Percentiles rank a stretch among this genome's conserved stretches.
These are phyloP conservation scores for Pyronema omphalodes DNA, from an alignment of 495 filamentous ascomycete species.

Conservation along the genomic window DNA sequence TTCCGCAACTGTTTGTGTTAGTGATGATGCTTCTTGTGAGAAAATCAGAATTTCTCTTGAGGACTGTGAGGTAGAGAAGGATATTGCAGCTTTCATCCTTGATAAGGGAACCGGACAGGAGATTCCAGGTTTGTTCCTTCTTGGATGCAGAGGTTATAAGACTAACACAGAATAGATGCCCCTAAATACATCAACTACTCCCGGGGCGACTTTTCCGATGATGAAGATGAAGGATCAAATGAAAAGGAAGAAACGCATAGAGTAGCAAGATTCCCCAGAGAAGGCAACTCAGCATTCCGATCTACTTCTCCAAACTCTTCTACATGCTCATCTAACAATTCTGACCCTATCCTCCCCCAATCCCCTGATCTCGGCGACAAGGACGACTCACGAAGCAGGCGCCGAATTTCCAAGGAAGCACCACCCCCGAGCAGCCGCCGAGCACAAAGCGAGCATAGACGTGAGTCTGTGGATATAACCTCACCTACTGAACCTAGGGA, in stretches of 20 bases:
- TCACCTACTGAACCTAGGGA: slow-evolving; percentile 11
- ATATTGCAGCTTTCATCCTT: slow-evolving; percentile 77
- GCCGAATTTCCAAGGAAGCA: neutral
- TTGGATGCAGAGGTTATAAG: neutral
- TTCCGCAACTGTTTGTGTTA: slow-evolving; percentile 94
- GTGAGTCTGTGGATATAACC: neutral
- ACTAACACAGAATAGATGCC: slow-evolving; percentile 37
- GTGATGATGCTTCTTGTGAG: slow-evolving; percentile 92
- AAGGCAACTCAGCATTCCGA: slow-evolving; percentile 86
- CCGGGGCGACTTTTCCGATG: slow-evolving; percentile 61
- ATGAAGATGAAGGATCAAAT: slow-evolving; percentile 65
- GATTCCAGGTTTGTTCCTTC: slow-evolving; percentile 42
- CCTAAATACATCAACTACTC: slow-evolving; percentile 98
- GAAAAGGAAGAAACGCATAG: slow-evolving; percentile 72
- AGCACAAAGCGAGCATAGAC: slow-evolving; percentile 13
- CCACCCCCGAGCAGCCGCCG: slow-evolving; percentile 2
- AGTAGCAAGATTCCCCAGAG: slow-evolving; percentile 85
- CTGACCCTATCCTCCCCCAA: slow-evolving; percentile 10
- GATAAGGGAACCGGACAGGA: slow-evolving; percentile 86
- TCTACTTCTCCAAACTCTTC: slow-evolving; percentile 68
- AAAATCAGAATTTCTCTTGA: slow-evolving; percentile 91
- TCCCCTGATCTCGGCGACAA: neutral
- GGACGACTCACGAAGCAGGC: slow-evolving; percentile 7
- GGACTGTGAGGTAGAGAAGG: slow-evolving; percentile 89
- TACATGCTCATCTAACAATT: slow-evolving; percentile 15